Evolutionary conservation across 192 early-diverging fungal genomes (phyloP).

Genomic region (Linnemannia zychae): DNA sequence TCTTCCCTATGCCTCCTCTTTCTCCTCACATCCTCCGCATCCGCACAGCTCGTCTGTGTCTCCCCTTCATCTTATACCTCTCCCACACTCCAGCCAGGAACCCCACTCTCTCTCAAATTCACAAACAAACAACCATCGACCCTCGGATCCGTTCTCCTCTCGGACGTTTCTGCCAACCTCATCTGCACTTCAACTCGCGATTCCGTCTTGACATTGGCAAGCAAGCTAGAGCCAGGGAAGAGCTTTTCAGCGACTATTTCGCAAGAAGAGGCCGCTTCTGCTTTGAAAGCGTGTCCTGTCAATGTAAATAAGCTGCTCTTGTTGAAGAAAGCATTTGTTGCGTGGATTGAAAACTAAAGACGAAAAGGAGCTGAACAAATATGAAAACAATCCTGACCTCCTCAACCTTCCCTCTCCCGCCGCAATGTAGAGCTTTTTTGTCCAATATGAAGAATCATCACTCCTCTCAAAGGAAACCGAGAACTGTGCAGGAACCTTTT

Average conservation of each 20-base stretch:
- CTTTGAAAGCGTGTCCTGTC: constrained; percentile 20
- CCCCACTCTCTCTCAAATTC: constrained; percentile 20
- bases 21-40: neutral
- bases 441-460: constrained; percentile 8
- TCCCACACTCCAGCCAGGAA: constrained; percentile 5
- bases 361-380: too few relatives aligned
- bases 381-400: neutral
- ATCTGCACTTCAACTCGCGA: constrained; percentile 17
- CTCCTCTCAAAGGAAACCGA: neutral
- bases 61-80: neutral
- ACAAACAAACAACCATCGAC: neutral
- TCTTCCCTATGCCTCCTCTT: neutral
- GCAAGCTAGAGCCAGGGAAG: neutral
- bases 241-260: neutral
- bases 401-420: neutral
- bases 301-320: too few relatives aligned
- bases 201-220: constrained; percentile 5
- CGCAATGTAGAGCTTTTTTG: constrained; percentile 12
- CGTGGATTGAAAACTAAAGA: neutral
- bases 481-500: constrained; percentile 5
- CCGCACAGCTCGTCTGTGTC: constrained; percentile 21
- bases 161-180: constrained; percentile 25
- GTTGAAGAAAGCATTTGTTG: neutral
- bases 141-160: neutral
- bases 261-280: neutral